phyloP scores from a whole-genome alignment of 2,329 filamentous ascomycete species.

The Microcyclosporella mali region DNA sequence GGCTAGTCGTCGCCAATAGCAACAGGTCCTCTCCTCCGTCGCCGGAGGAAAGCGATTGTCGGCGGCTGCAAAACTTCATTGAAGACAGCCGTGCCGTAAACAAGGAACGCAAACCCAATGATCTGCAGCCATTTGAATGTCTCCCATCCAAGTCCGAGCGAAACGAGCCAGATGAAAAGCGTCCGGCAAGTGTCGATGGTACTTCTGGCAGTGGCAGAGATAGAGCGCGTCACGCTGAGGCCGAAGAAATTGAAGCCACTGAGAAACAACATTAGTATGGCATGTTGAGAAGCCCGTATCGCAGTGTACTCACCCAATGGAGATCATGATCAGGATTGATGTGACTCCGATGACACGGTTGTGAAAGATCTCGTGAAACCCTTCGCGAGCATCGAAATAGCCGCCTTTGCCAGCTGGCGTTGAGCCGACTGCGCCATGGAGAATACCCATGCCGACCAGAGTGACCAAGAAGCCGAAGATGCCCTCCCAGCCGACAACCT shows the following conservation, averaged over 20 bases:
- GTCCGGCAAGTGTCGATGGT: slow-evolving; percentile 98
- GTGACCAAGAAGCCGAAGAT: slow-evolving; percentile 83
- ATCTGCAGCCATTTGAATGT: slow-evolving; percentile 97
- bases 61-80: slow-evolving; percentile 89
- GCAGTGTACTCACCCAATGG: slow-evolving; percentile 80
- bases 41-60: slow-evolving; percentile 25
- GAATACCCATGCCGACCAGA: slow-evolving; percentile 66
- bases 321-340: slow-evolving; percentile 90
- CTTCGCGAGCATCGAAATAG: slow-evolving; percentile 85
- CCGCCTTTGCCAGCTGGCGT: slow-evolving; percentile 69
- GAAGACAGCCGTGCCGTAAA: slow-evolving; percentile 95
- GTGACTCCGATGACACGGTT: slow-evolving; percentile 66
- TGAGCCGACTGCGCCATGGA: slow-evolving; percentile 71
- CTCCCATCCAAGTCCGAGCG: slow-evolving; percentile 90
- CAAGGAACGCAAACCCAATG: slow-evolving; percentile 75
- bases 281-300: not conserved
- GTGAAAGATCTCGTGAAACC: slow-evolving; percentile 70
- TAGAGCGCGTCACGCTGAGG: slow-evolving; percentile 78
- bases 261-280: slow-evolving; percentile 1
- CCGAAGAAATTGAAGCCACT: slow-evolving; percentile 99
- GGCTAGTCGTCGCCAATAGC: slow-evolving; percentile 10
- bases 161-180: slow-evolving; percentile 96
- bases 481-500: slow-evolving; percentile 94
- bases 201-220: slow-evolving; percentile 87
- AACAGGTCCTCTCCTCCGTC: slow-evolving; percentile 19